Conservation (phyloP, 2,329 filamentous ascomycete species). For the Hymenoscyphus salicellus region DNA sequence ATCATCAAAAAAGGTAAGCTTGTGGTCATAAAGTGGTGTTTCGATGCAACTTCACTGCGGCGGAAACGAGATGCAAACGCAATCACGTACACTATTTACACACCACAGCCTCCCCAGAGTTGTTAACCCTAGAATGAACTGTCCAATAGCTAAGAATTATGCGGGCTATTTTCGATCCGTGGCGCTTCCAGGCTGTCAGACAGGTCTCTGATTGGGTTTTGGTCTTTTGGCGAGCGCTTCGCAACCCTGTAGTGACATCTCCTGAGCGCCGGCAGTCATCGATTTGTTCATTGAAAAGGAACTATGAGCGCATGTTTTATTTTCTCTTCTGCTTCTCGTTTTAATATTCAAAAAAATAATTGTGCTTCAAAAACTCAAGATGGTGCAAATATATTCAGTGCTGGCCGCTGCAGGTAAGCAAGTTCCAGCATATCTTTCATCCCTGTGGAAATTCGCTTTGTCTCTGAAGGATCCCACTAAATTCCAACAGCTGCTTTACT, state of each 20-base stretch:
- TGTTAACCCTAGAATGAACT: background rate
- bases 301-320: background rate
- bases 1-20: too few relatives aligned
- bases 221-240: constrained; percentile 5
- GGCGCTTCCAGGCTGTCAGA: constrained; percentile 2
- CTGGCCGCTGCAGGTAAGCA: constrained; percentile 20
- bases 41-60: too few relatives aligned
- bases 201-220: background rate
- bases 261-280: background rate
- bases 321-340: background rate
- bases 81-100: too few relatives aligned
- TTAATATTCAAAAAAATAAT: background rate
- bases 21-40: too few relatives aligned
- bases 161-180: background rate
- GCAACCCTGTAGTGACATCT: background rate
- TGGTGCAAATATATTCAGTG: constrained; percentile 18
- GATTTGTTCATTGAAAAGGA: background rate
- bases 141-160: background rate
- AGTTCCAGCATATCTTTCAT: background rate
- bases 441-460: too few relatives aligned
- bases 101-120: background rate
- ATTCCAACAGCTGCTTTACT: constrained; percentile 14
- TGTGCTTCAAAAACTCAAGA: constrained; percentile 2
- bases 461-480: too few relatives aligned
- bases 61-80: too few relatives aligned